Conservation (phyloP, 2,329 filamentous ascomycete genomes). For the Epichloe sylvatica region DNA sequence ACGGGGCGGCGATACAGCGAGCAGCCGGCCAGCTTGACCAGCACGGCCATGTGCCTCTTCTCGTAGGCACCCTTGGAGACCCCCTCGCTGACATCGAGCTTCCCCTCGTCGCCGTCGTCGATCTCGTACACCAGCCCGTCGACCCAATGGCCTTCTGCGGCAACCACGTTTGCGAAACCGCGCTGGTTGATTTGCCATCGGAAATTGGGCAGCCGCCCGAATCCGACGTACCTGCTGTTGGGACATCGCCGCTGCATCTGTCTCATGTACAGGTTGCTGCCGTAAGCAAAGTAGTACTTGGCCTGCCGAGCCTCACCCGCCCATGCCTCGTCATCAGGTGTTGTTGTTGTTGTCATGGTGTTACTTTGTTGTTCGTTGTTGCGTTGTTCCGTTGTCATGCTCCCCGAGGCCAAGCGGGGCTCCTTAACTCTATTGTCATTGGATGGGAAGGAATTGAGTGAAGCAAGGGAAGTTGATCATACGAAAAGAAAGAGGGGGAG, state of each 20-base stretch:
- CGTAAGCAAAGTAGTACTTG: slow-evolving; percentile 32
- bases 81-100: slow-evolving; percentile 27
- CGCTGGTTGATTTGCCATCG: slow-evolving; percentile 34
- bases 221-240: slow-evolving; percentile 24
- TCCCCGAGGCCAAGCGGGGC: not conserved
- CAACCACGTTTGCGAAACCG: slow-evolving; percentile 30
- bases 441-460: too few relatives aligned
- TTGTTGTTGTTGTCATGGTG: not conserved
- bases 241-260: slow-evolving; percentile 33
- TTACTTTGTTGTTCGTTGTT: not conserved
- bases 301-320: slow-evolving; percentile 1
- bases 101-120: slow-evolving; percentile 21
- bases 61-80: slow-evolving; percentile 25
- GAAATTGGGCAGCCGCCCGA: slow-evolving; percentile 24
- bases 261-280: slow-evolving; percentile 29
- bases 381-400: not conserved
- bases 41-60: slow-evolving; percentile 21
- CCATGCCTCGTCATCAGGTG: not conserved
- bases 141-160: slow-evolving; percentile 20
- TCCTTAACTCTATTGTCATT: too few relatives aligned
- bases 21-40: slow-evolving; percentile 19
- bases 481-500: too few relatives aligned
- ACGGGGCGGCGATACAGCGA: slow-evolving; percentile 22
- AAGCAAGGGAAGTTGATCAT: too few relatives aligned
- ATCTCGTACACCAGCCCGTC: slow-evolving; percentile 29